These are phyloP conservation scores for Sicyos edulis DNA, from an alignment of 306 rosid species.

Conservation along the genomic window DNA sequence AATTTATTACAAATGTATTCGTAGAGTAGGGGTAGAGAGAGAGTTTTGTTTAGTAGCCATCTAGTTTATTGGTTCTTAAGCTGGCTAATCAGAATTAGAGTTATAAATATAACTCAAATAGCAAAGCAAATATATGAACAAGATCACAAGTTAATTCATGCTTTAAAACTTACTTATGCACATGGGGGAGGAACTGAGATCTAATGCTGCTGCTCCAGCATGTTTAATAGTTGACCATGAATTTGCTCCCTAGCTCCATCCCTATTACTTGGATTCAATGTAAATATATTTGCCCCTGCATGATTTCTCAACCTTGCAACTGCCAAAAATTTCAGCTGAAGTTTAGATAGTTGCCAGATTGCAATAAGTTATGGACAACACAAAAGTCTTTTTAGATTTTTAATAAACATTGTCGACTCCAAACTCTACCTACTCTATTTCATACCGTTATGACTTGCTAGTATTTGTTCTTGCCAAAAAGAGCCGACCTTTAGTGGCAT, in stretches of 20 bases:
- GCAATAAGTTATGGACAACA: not conserved
- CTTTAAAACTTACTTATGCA: not conserved
- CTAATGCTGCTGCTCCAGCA: slow-evolving; percentile 19
- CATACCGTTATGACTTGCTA: not conserved
- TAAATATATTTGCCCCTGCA: slow-evolving; percentile 51
- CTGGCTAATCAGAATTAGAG: not conserved
- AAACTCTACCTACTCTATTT: not conserved
- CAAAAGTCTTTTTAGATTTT: not conserved
- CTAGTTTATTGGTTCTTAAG: not conserved
- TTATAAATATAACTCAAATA: not conserved
- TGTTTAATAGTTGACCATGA: slow-evolving; percentile 39
- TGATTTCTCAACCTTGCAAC: slow-evolving; percentile 75
- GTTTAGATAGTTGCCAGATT: not conserved
- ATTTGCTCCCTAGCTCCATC: slow-evolving; percentile 54
- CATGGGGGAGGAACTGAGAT: too few relatives aligned
- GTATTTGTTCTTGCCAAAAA: too few relatives aligned
- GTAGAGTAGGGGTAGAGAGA: too few relatives aligned
- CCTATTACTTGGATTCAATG: slow-evolving; percentile 53
- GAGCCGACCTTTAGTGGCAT: too few relatives aligned
- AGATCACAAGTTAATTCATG: not conserved
- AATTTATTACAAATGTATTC: not conserved
- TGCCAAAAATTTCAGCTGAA: slow-evolving; percentile 30
- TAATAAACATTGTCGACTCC: not conserved
- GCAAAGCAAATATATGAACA: not conserved
- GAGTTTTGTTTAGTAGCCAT: not conserved